These are phyloP conservation scores for Eragrostis nindensis DNA, from an alignment of 176 grass and related monocot species.

Conservation along the genomic window DNA sequence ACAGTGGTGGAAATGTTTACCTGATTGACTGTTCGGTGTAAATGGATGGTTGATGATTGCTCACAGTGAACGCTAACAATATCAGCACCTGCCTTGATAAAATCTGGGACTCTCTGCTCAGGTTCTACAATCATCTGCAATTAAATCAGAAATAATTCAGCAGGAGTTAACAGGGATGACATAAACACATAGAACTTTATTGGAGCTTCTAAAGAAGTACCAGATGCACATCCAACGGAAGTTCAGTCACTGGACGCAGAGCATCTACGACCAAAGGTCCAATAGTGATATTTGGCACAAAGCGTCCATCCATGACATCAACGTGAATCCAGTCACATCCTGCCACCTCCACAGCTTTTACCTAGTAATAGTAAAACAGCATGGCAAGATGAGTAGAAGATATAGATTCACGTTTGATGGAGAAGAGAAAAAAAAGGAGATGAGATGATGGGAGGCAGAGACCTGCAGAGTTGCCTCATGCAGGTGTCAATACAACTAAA, in stretches of 20 bases:
- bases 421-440: too few relatives aligned
- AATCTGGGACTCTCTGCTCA: constrained; percentile 94
- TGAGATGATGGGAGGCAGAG: too few relatives aligned
- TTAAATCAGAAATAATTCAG: constrained; percentile 38
- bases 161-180: constrained; percentile 1
- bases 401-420: too few relatives aligned
- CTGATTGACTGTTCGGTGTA: constrained; percentile 87
- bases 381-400: not conserved
- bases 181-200: constrained; percentile 7
- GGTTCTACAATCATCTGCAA: constrained; percentile 99
- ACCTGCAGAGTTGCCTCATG: not conserved
- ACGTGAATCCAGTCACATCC: constrained; percentile 99
- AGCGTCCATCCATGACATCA: constrained; percentile 97
- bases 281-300: constrained; percentile 99
- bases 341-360: constrained; percentile 97
- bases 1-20: constrained; percentile 34
- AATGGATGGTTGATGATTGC: constrained; percentile 91
- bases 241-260: constrained; percentile 91
- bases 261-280: constrained; percentile 90
- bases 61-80: constrained; percentile 99
- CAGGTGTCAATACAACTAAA: constrained; percentile 3
- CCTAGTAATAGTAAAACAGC: constrained; percentile 41
- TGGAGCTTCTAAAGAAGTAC: constrained; percentile 51
- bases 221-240: constrained; percentile 98
- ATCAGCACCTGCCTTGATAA: constrained; percentile 98